Evolutionary conservation across 176 grass and related monocot species (phyloP), one percentile per base, ranked within the genome.

Genomic region (Avena eriantha): DNA sequence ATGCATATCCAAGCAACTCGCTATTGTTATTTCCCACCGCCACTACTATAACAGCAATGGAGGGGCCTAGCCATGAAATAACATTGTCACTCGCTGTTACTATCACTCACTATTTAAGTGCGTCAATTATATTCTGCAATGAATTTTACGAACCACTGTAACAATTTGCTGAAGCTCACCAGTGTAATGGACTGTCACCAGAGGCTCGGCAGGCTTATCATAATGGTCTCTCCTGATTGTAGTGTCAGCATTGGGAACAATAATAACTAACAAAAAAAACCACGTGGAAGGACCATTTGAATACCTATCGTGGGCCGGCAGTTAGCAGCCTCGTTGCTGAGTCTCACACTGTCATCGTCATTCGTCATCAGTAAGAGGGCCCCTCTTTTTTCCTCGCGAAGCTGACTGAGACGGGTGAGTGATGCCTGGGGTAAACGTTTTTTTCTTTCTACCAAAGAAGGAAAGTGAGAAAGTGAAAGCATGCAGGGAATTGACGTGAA

Each of bases 261-360:
- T 53, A 33, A 77, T 61, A 33, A 77, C 31, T 15, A 75, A 53
- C 69, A 35, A 14, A n/a, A 68, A 8, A 71, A 53, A 51, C 79
- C 79, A 78, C 8, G 82, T 84, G 87, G 57, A 78, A 39, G 29
- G 73, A 51, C 76, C 33, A 84, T 89, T 18, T 46, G 66, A 15
- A 7, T 5, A 31, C 45, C 65, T 24, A 75, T 33, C 21, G 34
- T 47, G 76, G 76, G 18, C 56, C 68, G 35, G 43, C 78, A 47
- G 8, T 7, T 73, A 47, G 56, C 67, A 79, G 74, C 14, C 41
- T 53, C 65, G 31, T 19, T 78, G 50, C 51, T 11, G 49, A 1
- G 60, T 79, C 21, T 50, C 4, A 71, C 7, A 71, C 7, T 79
- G 64, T 31, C 64, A 51, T 21, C 45, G 7, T 80, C 54, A 41